phyloP scores from a whole-genome alignment of 345 rosid species.

The Populus euphratica region DNA sequence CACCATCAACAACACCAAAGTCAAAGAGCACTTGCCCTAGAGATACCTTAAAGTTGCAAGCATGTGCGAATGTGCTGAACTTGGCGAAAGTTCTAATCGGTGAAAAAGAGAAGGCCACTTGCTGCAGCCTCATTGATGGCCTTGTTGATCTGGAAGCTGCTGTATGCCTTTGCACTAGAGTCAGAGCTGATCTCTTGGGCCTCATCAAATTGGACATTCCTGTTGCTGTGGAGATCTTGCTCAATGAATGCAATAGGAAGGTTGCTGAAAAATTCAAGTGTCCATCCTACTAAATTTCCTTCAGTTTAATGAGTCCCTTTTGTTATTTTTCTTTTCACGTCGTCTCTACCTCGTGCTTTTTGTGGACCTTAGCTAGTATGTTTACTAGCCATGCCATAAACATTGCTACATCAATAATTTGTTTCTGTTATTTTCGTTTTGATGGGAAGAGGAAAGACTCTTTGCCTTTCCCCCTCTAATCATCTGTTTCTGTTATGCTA shows the following conservation, averaged over 20 bases:
- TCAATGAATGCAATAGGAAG: conserved; percentile 60
- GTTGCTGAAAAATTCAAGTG: conserved; percentile 68
- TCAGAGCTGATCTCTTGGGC: conserved; percentile 65
- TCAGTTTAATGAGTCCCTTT: no score
- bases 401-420: no score
- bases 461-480: background rate
- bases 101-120: conserved; percentile 54
- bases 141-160: conserved; percentile 76
- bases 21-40: conserved; percentile 44
- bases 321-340: no score
- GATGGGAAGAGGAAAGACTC: background rate
- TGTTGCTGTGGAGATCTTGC: conserved; percentile 52
- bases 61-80: conserved; percentile 47
- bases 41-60: conserved; percentile 69
- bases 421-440: no score
- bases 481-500: no score
- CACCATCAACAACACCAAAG: no score
- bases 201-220: conserved; percentile 47
- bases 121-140: conserved; percentile 50
- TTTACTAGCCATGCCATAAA: no score
- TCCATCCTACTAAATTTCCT: background rate
- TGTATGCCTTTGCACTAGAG: conserved; percentile 77
- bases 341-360: no score
- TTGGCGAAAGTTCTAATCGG: conserved; percentile 46
- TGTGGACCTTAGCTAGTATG: no score